phyloP scores from a whole-genome alignment of 2,329 filamentous ascomycete genomes.

The Ilyonectria destructans region DNA sequence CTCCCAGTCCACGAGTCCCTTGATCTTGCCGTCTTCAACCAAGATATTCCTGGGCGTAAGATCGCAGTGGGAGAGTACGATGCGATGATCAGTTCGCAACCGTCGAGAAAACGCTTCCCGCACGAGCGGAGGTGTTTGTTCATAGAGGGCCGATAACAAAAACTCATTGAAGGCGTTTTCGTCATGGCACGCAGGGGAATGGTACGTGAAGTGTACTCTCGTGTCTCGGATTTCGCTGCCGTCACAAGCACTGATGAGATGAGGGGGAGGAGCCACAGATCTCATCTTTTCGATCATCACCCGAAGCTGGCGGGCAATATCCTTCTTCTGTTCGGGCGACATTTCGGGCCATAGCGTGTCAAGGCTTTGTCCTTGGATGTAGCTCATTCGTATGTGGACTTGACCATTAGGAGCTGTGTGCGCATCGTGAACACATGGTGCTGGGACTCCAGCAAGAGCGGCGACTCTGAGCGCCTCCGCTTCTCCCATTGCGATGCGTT shows the following conservation, averaged over 20 bases:
- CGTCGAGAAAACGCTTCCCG: slow-evolving; percentile 42
- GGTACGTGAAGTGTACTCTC: slow-evolving; percentile 40
- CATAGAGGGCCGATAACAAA: slow-evolving; percentile 38
- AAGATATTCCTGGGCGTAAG: slow-evolving; percentile 64
- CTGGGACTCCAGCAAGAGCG: slow-evolving; percentile 39
- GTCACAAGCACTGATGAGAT: slow-evolving; percentile 48
- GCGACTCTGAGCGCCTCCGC: slow-evolving; percentile 48
- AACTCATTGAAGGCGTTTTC: slow-evolving; percentile 49
- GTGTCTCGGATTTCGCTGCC: slow-evolving; percentile 48
- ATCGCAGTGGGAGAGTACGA: slow-evolving; percentile 68
- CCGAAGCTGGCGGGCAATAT: slow-evolving; percentile 46
- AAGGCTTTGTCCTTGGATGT: slow-evolving; percentile 47
- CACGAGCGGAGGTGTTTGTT: slow-evolving; percentile 38
- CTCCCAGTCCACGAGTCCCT: slow-evolving; percentile 66
- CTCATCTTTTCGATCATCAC: slow-evolving; percentile 47
- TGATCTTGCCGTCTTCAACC: slow-evolving; percentile 55
- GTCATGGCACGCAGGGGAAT: slow-evolving; percentile 40
- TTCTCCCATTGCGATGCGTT: slow-evolving; percentile 44
- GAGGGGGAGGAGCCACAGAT: slow-evolving; percentile 39
- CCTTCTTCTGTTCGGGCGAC: slow-evolving; percentile 41
- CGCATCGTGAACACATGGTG: slow-evolving; percentile 40
- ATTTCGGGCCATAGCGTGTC: slow-evolving; percentile 48
- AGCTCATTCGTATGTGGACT: slow-evolving; percentile 45
- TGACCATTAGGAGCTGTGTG: slow-evolving; percentile 37
- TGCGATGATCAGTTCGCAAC: slow-evolving; percentile 48